These are phyloP conservation scores for Euphorbia peplus DNA, from an alignment of 345 rosid genomes.

Conservation along the genomic window DNA sequence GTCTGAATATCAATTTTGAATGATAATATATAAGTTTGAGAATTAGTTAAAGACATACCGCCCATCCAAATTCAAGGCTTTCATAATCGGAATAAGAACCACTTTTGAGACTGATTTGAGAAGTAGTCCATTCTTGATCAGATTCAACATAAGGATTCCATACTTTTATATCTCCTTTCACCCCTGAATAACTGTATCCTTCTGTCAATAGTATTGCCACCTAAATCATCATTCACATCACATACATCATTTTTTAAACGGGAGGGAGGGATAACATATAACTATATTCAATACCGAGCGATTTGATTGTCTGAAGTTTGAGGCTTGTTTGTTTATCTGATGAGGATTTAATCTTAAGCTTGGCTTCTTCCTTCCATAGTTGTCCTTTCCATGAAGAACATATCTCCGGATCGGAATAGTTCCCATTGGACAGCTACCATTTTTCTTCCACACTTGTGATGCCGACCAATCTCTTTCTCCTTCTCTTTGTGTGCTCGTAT, in stretches of 20 bases:
- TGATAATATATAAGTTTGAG: too few relatives aligned
- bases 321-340: slow-evolving; percentile 6
- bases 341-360: slow-evolving; percentile 6
- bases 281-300: slow-evolving; percentile 41
- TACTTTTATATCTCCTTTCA: slow-evolving; percentile 50
- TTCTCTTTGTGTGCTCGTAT: not conserved
- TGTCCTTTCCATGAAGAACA: not conserved
- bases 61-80: slow-evolving; percentile 53
- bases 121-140: slow-evolving; percentile 48
- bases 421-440: slow-evolving; percentile 48
- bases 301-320: slow-evolving; percentile 31
- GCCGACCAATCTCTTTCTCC: not conserved
- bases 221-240: slow-evolving; percentile 24
- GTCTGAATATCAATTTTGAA: too few relatives aligned
- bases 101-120: slow-evolving; percentile 37
- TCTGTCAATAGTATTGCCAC: slow-evolving; percentile 41
- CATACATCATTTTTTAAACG: too few relatives aligned
- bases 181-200: slow-evolving; percentile 45
- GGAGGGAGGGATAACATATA: too few relatives aligned
- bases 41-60: slow-evolving; percentile 25
- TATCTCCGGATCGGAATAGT: slow-evolving; percentile 43
- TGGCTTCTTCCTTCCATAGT: slow-evolving; percentile 27
- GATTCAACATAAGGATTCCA: slow-evolving; percentile 48
- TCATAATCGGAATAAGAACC: slow-evolving; percentile 46
- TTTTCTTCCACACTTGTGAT: slow-evolving; percentile 45